Base-by-base conservation (phyloP, 1,284 basidiomycete genomes). In the Cryptococcus deneoformans region DNA sequence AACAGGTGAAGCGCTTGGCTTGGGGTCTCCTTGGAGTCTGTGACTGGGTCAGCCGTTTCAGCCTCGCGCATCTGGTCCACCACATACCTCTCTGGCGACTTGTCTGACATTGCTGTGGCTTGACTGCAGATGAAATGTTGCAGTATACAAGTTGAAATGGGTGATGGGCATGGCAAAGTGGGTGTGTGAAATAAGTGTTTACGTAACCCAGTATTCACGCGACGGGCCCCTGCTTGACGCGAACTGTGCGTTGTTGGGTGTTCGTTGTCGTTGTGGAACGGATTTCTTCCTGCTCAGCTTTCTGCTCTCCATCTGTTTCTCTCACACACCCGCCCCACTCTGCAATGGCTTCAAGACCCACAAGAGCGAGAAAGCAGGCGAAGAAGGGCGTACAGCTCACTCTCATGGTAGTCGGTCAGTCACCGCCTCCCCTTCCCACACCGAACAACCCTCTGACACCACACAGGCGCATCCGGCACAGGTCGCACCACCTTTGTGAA, bases 331-430 rank as follows among this genome's bases (percentile, higher is more conserved):
- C 38, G 9, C n/a, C 14, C 16, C 16, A 38, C 6, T 39, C 34
- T 57, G 63, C 8, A 3, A 76, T 77, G 69, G 65, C 69, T 14
- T 72, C 89, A 68, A 87, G 88, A 74, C 86, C 88, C 81, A 87
- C 89, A 73, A 85, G 89, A 78, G 88, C 87, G 61, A 74, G 80
- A 48, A 95, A 93, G 82, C 93, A 93, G 79, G 91, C 90, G 79
- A 96, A 95, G 82, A 95, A 95, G 85, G 92, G 92, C 79, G 89
- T 95, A 55, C 92, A 94, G 82, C 91, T 95, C 82, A 95, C 92
- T 68, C 78, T 93, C 67, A 93, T 92, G 91, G 91, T 94, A 54
- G 91, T 94, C 71, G 91, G 91, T 93, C 61, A 71, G 78, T 75
- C 42, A 14, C 12, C 24, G 49, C 20, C 12, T 16, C 12, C 12